These are phyloP conservation scores for Trypanosoma caninum DNA, from an alignment of 208 protist genomes.

Conservation along the genomic window DNA sequence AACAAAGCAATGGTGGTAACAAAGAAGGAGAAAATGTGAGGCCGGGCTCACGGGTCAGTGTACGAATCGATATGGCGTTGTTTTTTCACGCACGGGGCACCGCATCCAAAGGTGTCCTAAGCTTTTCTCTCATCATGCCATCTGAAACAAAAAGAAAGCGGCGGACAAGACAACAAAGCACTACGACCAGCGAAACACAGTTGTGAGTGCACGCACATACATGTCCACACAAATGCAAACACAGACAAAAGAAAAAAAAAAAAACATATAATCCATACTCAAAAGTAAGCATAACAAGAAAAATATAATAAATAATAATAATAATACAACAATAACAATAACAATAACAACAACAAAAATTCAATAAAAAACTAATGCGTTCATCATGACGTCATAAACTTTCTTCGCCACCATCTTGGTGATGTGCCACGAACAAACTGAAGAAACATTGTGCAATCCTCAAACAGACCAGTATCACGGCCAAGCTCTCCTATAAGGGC, in stretches of 20 bases:
- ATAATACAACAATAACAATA: no score
- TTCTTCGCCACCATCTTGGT: slow-evolving; percentile 63
- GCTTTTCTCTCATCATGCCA: slow-evolving; percentile 16
- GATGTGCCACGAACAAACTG: slow-evolving; percentile 78
- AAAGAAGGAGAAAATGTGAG: no score
- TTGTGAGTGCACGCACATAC: background rate
- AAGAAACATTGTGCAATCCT: slow-evolving; percentile 75
- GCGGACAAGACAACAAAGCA: background rate
- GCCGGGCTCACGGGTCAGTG: background rate
- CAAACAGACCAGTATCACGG: slow-evolving; percentile 77
- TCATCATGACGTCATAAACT: slow-evolving; percentile 22
- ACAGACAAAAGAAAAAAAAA: slow-evolving; percentile 16
- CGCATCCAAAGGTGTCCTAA: slow-evolving; percentile 31
- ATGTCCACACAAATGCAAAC: background rate
- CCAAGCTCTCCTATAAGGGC: slow-evolving; percentile 76
- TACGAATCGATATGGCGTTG: slow-evolving; percentile 23
- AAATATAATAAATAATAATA: no score
- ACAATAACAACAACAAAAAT: no score
- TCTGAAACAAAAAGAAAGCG: background rate
- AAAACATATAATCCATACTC: background rate
- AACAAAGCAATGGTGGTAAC: no score
- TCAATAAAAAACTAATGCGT: no score
- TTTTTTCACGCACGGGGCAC: slow-evolving; percentile 16
- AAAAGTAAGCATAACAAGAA: no score
- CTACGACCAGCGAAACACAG: background rate